Percentiles rank a stretch among this genome's conserved stretches.
phyloP scores from a whole-genome alignment of 2,329 filamentous ascomycete genomes.

The Ascochyta koolunga region DNA sequence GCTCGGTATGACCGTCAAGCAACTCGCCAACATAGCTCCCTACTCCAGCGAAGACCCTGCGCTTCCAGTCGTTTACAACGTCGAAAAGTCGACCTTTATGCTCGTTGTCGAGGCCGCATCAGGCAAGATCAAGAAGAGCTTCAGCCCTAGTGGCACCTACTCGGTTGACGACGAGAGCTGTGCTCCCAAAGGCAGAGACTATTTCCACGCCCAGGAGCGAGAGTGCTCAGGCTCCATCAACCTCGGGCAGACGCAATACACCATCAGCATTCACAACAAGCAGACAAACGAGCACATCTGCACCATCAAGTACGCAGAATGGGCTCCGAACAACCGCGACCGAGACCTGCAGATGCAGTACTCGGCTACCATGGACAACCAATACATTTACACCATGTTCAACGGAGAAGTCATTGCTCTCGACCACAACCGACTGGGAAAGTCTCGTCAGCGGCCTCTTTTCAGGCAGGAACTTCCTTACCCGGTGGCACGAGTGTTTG shows the following conservation, averaged over 20 bases:
- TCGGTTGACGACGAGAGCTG: slow-evolving; percentile 77
- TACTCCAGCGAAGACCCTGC: slow-evolving; percentile 71
- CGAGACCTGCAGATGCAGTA: slow-evolving; percentile 87
- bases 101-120: slow-evolving; percentile 88
- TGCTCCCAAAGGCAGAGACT: slow-evolving; percentile 63
- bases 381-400: slow-evolving; percentile 85
- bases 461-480: slow-evolving; percentile 68
- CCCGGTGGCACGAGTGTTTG: slow-evolving; percentile 87
- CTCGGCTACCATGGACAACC: slow-evolving; percentile 77
- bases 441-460: slow-evolving; percentile 33
- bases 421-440: slow-evolving; percentile 64
- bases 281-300: slow-evolving; percentile 78
- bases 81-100: slow-evolving; percentile 87
- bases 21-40: slow-evolving; percentile 81
- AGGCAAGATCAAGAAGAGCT: slow-evolving; percentile 81
- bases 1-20: slow-evolving; percentile 78
- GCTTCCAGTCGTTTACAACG: slow-evolving; percentile 82
- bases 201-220: slow-evolving; percentile 55
- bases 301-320: slow-evolving; percentile 91
- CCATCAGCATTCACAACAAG: slow-evolving; percentile 78
- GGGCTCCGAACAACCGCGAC: slow-evolving; percentile 91
- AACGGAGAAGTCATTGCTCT: slow-evolving; percentile 85
- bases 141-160: slow-evolving; percentile 74
- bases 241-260: slow-evolving; percentile 87
- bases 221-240: slow-evolving; percentile 83